These are phyloP conservation scores for Candida alai DNA, from an alignment of 805 yeast genomes.

Conservation along the genomic window DNA sequence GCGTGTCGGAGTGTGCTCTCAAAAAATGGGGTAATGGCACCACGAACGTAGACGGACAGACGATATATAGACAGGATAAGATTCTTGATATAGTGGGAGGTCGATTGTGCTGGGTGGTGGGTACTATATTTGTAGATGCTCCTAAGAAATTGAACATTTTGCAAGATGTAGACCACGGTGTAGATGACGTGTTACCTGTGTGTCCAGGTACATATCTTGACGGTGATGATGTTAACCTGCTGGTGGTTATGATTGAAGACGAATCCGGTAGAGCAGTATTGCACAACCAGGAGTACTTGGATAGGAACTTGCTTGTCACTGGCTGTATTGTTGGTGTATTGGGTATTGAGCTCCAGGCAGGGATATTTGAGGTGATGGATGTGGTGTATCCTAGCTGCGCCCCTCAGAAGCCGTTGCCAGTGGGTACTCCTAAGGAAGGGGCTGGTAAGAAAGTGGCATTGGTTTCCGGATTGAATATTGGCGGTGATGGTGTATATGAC, in stretches of 20 bases:
- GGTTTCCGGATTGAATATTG: slow-evolving; percentile 70
- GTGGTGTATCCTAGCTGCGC: slow-evolving; percentile 65
- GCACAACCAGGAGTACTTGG: slow-evolving; percentile 56
- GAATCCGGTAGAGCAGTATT: slow-evolving; percentile 84
- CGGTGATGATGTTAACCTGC: slow-evolving; percentile 15
- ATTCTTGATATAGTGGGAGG: slow-evolving; percentile 60
- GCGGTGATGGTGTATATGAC: slow-evolving; percentile 41
- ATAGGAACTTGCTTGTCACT: slow-evolving; percentile 64
- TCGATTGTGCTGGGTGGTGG: slow-evolving; percentile 75
- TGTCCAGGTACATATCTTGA: slow-evolving; percentile 26
- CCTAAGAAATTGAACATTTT: slow-evolving; percentile 81
- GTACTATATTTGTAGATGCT: slow-evolving; percentile 83
- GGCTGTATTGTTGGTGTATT: slow-evolving; percentile 84
- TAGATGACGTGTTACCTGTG: slow-evolving; percentile 47
- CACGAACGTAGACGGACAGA: slow-evolving; percentile 29
- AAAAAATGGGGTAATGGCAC: slow-evolving; percentile 54
- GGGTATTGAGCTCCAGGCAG: slow-evolving; percentile 82
- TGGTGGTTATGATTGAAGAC: slow-evolving; percentile 76
- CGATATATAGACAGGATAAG: slow-evolving; percentile 31
- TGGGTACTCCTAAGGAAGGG: too few species aligned
- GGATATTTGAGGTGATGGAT: slow-evolving; percentile 81
- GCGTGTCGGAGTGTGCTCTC: slow-evolving; percentile 31
- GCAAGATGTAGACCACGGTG: slow-evolving; percentile 66
- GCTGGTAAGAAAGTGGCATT: slow-evolving; percentile 40
- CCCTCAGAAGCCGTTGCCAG: slow-evolving; percentile 47